A percentile compares a stretch with the other conserved stretches of the same genome.
These are phyloP conservation scores for Melaleuca quinquenervia DNA, from an alignment of 345 rosid species.

Conservation along the genomic window DNA sequence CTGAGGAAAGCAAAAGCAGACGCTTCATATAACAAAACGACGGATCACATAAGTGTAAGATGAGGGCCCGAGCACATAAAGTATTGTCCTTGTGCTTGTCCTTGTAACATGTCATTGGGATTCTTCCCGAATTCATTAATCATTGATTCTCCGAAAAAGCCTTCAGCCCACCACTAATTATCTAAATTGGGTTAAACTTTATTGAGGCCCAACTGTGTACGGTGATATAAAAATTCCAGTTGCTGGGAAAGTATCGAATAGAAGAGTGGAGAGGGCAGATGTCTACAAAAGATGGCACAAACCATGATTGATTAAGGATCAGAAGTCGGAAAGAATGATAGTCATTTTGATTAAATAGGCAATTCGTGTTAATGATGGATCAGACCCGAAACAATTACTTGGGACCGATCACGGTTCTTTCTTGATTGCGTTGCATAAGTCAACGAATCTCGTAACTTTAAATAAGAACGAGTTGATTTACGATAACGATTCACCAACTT, in stretches of 20 bases:
- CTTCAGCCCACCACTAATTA: not conserved
- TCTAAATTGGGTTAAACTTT: not conserved
- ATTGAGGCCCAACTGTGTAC: not conserved
- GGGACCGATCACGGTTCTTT: not conserved
- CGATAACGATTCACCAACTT: not conserved
- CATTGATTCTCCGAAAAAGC: not conserved
- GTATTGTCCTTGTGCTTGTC: not conserved
- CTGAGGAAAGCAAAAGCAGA: conserved; percentile 13
- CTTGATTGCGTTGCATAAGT: not conserved
- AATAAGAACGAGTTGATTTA: not conserved
- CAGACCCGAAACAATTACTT: not conserved
- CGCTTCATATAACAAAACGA: not conserved
- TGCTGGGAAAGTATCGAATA: not conserved
- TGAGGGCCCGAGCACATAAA: not conserved
- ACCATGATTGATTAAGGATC: not conserved
- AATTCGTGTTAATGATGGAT: not conserved
- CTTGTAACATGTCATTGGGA: not conserved
- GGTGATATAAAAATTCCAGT: not conserved
- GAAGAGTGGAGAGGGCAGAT: not conserved
- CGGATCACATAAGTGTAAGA: not conserved
- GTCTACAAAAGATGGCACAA: not conserved
- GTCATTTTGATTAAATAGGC: not conserved
- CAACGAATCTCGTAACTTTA: not conserved
- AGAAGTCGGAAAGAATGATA: not conserved
- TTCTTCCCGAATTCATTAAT: not conserved